Conservation (phyloP, 352 stramenopile species). For the Pythium phragmitis region DNA sequence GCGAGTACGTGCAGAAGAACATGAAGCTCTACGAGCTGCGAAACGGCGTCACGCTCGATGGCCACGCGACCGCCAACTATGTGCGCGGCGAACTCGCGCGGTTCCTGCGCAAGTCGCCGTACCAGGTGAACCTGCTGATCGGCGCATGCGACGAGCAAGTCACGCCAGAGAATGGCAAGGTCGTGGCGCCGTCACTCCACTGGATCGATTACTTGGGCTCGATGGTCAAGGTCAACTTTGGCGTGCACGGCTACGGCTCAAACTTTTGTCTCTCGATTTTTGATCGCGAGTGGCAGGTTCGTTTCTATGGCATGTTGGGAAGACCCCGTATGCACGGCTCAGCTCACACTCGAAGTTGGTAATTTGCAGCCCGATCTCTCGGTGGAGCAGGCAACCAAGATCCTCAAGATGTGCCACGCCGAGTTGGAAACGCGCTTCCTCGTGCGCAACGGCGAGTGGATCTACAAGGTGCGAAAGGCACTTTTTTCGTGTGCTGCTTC, state of each 20-base stretch:
- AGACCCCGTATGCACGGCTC: neutral
- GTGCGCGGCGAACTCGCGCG: constrained; percentile 78
- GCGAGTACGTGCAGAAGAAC: constrained; percentile 91
- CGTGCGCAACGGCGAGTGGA: constrained; percentile 85
- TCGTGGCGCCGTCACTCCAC: constrained; percentile 68
- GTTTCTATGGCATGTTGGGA: neutral
- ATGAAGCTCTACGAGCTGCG: constrained; percentile 90
- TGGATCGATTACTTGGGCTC: constrained; percentile 88
- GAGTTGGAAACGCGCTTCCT: constrained; percentile 86
- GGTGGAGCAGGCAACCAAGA: constrained; percentile 66
- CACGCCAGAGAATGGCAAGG: constrained; percentile 29
- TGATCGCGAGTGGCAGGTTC: constrained; percentile 81
- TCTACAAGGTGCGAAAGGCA: constrained; percentile 56
- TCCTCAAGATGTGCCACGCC: constrained; percentile 77
- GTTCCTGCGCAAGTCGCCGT: constrained; percentile 79
- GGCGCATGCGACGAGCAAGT: constrained; percentile 59
- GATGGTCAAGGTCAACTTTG: constrained; percentile 88
- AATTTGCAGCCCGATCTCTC: constrained; percentile 59
- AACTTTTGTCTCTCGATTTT: constrained; percentile 89
- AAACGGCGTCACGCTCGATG: constrained; percentile 84
- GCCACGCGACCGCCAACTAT: constrained; percentile 80
- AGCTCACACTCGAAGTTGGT: neutral
- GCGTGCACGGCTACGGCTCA: constrained; percentile 79
- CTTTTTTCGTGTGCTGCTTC: neutral
- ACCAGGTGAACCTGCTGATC: constrained; percentile 86